phyloP scores from a whole-genome alignment of 1,284 basidiomycete genomes.

The Sutorius eximius region DNA sequence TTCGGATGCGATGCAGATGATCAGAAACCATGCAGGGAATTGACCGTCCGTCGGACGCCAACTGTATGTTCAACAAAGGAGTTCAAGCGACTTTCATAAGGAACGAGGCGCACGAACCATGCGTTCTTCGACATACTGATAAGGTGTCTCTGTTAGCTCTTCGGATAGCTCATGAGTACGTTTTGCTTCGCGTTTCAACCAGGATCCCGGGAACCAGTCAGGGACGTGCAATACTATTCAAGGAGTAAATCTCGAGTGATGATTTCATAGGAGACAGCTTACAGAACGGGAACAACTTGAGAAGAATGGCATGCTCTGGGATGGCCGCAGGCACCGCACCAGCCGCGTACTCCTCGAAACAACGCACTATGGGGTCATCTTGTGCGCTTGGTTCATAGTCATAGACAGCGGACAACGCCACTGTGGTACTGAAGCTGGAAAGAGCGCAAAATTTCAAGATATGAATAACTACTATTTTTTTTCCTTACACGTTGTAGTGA shows the following conservation, averaged over 20 bases:
- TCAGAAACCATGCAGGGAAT: slow-evolving; percentile 15
- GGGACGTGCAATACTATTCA: slow-evolving; percentile 20
- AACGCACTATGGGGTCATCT: slow-evolving; percentile 11
- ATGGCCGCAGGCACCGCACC: not conserved
- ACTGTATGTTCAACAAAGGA: not conserved
- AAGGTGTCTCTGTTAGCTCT: slow-evolving; percentile 13
- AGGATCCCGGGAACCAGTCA: slow-evolving; percentile 24
- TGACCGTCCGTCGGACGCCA: not conserved
- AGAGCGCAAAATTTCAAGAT: not conserved
- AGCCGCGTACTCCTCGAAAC: not conserved
- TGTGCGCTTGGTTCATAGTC: slow-evolving; percentile 14
- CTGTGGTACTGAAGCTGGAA: slow-evolving; percentile 3
- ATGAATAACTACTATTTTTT: too few species aligned
- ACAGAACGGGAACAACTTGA: slow-evolving; percentile 23
- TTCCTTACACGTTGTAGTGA: slow-evolving; percentile 5
- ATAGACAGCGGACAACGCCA: slow-evolving; percentile 15
- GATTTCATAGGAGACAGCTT: not conserved
- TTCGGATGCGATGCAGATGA: slow-evolving; percentile 11
- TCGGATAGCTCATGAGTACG: not conserved
- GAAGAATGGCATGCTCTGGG: slow-evolving; percentile 5
- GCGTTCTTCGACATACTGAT: slow-evolving; percentile 5
- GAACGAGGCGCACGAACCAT: not conserved
- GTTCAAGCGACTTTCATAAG: not conserved
- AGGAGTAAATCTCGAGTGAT: not conserved
- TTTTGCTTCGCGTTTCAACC: slow-evolving; percentile 12